Conservation (phyloP, 805 yeast genomes). For the Nakazawaea sp. region DNA sequence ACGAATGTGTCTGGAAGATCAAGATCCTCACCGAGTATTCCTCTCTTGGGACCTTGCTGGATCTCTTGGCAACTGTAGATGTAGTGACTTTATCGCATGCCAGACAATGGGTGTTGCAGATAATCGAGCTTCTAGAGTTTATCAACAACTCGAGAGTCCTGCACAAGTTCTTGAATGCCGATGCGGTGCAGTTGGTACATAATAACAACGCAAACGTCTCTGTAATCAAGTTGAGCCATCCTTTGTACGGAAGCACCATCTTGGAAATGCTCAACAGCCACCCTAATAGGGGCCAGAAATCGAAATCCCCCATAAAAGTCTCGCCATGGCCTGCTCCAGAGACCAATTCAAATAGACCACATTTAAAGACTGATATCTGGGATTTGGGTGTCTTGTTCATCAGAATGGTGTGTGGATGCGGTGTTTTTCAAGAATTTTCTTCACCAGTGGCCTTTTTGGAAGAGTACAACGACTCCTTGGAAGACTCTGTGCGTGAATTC, state of each 20-base stretch:
- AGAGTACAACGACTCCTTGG: slow-evolving; percentile 27
- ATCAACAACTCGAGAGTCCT: slow-evolving; percentile 80
- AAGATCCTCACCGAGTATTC: slow-evolving; percentile 63
- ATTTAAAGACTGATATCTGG: slow-evolving; percentile 90
- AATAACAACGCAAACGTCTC: slow-evolving; percentile 46
- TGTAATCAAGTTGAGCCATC: slow-evolving; percentile 50
- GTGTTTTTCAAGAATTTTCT: slow-evolving; percentile 43
- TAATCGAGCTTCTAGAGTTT: slow-evolving; percentile 78
- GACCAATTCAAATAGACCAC: slow-evolving; percentile 38
- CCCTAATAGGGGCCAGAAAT: slow-evolving; percentile 19
- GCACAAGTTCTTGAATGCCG: slow-evolving; percentile 62
- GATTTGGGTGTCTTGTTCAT: slow-evolving; percentile 76
- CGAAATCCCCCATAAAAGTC: slow-evolving; percentile 15
- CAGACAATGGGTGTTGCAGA: slow-evolving; percentile 81
- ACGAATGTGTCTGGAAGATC: slow-evolving; percentile 53
- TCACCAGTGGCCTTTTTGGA: slow-evolving; percentile 61
- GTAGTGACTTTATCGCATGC: slow-evolving; percentile 68
- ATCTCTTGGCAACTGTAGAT: slow-evolving; percentile 60
- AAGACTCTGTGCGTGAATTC: slow-evolving; percentile 60
- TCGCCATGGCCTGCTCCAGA: slow-evolving; percentile 80
- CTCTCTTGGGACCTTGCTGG: slow-evolving; percentile 51
- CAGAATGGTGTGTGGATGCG: slow-evolving; percentile 57
- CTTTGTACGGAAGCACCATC: slow-evolving; percentile 50
- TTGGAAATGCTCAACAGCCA: slow-evolving; percentile 27
- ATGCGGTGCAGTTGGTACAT: slow-evolving; percentile 47